phyloP scores from a whole-genome alignment of 2,329 filamentous ascomycete genomes.

The Monilinia laxa region DNA sequence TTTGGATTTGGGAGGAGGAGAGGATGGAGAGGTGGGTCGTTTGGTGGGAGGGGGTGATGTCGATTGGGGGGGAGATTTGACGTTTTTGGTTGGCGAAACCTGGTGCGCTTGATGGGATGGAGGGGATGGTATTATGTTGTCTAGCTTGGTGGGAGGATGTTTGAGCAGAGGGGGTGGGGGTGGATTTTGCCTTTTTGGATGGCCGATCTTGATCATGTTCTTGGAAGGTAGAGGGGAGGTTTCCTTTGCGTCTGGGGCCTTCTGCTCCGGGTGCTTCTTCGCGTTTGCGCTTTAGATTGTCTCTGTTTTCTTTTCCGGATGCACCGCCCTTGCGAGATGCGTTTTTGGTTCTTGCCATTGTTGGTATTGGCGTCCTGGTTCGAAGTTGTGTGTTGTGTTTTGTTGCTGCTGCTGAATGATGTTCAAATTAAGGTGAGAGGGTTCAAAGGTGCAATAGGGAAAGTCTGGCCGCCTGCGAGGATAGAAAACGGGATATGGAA shows the following conservation, averaged over 20 bases:
- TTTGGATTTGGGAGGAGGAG: slow-evolving; percentile 57
- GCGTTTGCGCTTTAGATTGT: slow-evolving; percentile 17
- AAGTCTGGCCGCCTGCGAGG: background rate
- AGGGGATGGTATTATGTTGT: background rate
- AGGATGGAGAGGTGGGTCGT: slow-evolving; percentile 56
- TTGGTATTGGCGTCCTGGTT: background rate
- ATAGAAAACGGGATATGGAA: background rate
- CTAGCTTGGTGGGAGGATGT: background rate
- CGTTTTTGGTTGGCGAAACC: slow-evolving; percentile 10
- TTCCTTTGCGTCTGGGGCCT: slow-evolving; percentile 17
- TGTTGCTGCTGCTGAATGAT: background rate
- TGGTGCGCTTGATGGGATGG: background rate
- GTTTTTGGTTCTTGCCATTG: slow-evolving; percentile 24
- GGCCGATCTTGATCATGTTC: slow-evolving; percentile 15
- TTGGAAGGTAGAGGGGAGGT: slow-evolving; percentile 19
- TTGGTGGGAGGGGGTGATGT: slow-evolving; percentile 45
- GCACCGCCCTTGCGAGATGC: slow-evolving; percentile 10
- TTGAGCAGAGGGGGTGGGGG: background rate
- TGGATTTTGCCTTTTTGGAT: slow-evolving; percentile 17
- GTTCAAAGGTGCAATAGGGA: background rate
- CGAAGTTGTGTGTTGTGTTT: slow-evolving; percentile 7
- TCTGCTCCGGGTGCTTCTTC: slow-evolving; percentile 10
- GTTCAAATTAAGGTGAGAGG: slow-evolving; percentile 6
- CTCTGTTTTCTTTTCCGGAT: slow-evolving; percentile 3
- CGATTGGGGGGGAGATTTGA: background rate